A percentile compares a stretch with the other conserved stretches of the same genome.
These are phyloP conservation scores for Thalassiosira gravida DNA, from an alignment of 352 stramenopile genomes.

Conservation along the genomic window DNA sequence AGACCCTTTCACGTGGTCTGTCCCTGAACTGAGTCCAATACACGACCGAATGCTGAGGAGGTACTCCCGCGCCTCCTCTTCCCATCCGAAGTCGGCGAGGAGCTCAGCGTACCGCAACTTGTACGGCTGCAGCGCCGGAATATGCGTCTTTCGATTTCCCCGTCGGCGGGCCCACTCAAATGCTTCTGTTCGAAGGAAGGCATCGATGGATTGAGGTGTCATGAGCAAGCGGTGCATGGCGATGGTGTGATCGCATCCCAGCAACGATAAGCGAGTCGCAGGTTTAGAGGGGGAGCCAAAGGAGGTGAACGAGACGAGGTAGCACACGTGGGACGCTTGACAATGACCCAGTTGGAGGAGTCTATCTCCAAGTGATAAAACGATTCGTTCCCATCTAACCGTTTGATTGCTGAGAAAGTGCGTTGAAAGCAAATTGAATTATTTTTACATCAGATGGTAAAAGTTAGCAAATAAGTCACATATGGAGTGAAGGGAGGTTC, in stretches of 20 bases:
- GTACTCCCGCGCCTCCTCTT: constrained; percentile 65
- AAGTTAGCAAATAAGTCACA: too few relatives aligned
- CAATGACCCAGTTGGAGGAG: too few relatives aligned
- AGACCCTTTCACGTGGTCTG: constrained; percentile 1
- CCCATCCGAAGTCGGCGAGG: constrained; percentile 74
- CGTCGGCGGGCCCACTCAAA: constrained; percentile 86
- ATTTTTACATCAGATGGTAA: too few relatives aligned
- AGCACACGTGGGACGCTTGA: too few relatives aligned
- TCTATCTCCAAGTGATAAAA: too few relatives aligned
- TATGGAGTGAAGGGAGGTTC: too few relatives aligned
- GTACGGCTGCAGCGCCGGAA: constrained; percentile 78
- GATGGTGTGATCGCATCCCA: constrained; percentile 73
- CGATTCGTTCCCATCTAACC: too few relatives aligned
- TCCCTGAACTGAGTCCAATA: constrained; percentile 46
- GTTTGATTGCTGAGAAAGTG: too few relatives aligned
- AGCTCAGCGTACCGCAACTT: constrained; percentile 82
- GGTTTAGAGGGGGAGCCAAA: constrained; percentile 54
- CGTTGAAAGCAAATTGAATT: too few relatives aligned
- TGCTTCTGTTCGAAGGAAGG: constrained; percentile 79
- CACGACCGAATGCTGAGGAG: constrained; percentile 65
- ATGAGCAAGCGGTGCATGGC: constrained; percentile 52
- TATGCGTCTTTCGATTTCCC: constrained; percentile 75
- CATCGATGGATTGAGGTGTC: constrained; percentile 63
- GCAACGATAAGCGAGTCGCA: constrained; percentile 60
- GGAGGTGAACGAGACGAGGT: too few relatives aligned